phyloP scores from a whole-genome alignment of 2,329 filamentous ascomycete species.

The Aspergillus sp. region DNA sequence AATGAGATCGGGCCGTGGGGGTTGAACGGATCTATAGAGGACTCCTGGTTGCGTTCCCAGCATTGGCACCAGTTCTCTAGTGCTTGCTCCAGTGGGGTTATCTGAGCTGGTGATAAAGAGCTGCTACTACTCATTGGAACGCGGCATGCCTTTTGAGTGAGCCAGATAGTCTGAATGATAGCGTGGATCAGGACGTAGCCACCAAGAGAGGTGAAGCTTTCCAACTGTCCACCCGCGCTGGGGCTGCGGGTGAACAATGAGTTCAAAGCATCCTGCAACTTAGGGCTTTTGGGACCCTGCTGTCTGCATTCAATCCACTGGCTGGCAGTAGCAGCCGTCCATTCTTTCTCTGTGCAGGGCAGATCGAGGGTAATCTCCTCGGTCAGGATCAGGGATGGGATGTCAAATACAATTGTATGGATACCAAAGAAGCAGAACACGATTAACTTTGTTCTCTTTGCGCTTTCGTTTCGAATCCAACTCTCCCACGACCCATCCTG shows the following conservation, averaged over 20 bases:
- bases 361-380: slow-evolving; percentile 33
- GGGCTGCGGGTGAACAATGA: slow-evolving; percentile 24
- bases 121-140: slow-evolving; percentile 23
- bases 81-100: slow-evolving; percentile 30
- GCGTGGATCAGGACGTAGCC: slow-evolving; percentile 35
- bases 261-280: slow-evolving; percentile 28
- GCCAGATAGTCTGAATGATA: slow-evolving; percentile 35
- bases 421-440: slow-evolving; percentile 38
- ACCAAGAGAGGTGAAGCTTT: slow-evolving; percentile 32
- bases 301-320: slow-evolving; percentile 28
- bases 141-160: slow-evolving; percentile 33
- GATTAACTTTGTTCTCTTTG: slow-evolving; percentile 34
- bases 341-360: slow-evolving; percentile 34
- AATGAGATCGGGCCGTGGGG: slow-evolving; percentile 35
- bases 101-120: slow-evolving; percentile 24
- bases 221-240: slow-evolving; percentile 14
- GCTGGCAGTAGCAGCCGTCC: slow-evolving; percentile 25
- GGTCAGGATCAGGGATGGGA: slow-evolving; percentile 31
- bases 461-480: slow-evolving; percentile 31
- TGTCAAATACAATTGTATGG: slow-evolving; percentile 36
- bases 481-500: slow-evolving; percentile 33
- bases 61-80: slow-evolving; percentile 37
- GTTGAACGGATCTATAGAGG: slow-evolving; percentile 34
- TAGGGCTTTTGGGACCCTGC: slow-evolving; percentile 24
- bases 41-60: slow-evolving; percentile 37